Conservation (phyloP, 495 filamentous ascomycete genomes). For the Penicillium riverlandense region DNA sequence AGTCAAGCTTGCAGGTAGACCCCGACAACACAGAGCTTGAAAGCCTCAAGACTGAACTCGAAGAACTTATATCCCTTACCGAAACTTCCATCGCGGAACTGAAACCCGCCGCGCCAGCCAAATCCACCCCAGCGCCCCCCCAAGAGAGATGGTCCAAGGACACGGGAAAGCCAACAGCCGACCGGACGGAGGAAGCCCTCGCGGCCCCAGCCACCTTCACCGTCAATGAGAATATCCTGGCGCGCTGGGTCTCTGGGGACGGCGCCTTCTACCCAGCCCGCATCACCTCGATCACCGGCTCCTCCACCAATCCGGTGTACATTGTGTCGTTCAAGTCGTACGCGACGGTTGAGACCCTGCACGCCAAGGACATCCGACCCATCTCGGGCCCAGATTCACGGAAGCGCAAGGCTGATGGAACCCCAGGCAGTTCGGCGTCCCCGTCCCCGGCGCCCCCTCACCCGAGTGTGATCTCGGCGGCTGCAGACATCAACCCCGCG, state of each 20-base stretch:
- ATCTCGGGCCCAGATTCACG: slow-evolving; percentile 56
- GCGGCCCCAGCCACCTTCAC: slow-evolving; percentile 52
- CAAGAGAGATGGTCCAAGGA: slow-evolving; percentile 69
- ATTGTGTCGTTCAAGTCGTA: slow-evolving; percentile 92
- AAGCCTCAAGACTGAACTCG: slow-evolving; percentile 72
- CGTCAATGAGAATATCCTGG: slow-evolving; percentile 85
- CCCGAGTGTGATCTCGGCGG: slow-evolving; percentile 76
- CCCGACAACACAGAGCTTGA: slow-evolving; percentile 76
- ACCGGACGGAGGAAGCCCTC: slow-evolving; percentile 31
- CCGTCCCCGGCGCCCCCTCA: slow-evolving; percentile 36
- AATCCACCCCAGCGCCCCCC: slow-evolving; percentile 33
- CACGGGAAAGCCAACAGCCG: slow-evolving; percentile 33
- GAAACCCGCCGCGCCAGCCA: slow-evolving; percentile 49
- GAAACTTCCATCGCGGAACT: slow-evolving; percentile 76
- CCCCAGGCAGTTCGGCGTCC: slow-evolving; percentile 45
- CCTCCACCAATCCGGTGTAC: slow-evolving; percentile 79
- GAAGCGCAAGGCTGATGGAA: slow-evolving; percentile 89
- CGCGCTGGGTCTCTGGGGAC: slow-evolving; percentile 86
- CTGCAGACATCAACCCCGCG: slow-evolving; percentile 75
- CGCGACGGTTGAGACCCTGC: slow-evolving; percentile 71
- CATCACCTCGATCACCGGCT: slow-evolving; percentile 90
- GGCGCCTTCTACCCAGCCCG: slow-evolving; percentile 86
- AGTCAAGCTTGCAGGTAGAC: slow-evolving; percentile 69
- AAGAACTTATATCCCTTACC: slow-evolving; percentile 74
- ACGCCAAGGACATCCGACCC: slow-evolving; percentile 77